phyloP scores from a whole-genome alignment of 768 basidiomycete species.

The Pisolithus sp. region DNA sequence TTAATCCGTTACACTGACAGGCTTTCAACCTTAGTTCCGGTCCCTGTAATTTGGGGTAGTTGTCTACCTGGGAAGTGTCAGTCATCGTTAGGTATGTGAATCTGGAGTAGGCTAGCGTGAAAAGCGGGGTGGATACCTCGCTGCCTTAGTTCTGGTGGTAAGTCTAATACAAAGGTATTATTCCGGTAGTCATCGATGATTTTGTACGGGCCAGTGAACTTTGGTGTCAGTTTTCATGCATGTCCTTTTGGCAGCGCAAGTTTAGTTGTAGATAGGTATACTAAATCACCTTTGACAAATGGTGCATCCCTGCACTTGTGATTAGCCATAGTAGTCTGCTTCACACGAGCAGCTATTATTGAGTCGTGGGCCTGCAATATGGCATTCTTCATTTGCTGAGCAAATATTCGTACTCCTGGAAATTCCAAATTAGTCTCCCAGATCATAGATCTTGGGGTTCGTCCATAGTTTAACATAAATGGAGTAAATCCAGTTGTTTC shows the following conservation, averaged over 20 bases:
- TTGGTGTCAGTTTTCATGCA: slow-evolving; percentile 29
- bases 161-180: slow-evolving; percentile 19
- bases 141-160: slow-evolving; percentile 22
- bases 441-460: slow-evolving; percentile 25
- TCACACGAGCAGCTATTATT: slow-evolving; percentile 20
- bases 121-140: slow-evolving; percentile 27
- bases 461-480: slow-evolving; percentile 31
- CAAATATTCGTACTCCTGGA: slow-evolving; percentile 23
- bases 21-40: slow-evolving; percentile 17
- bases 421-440: slow-evolving; percentile 21
- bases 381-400: slow-evolving; percentile 15
- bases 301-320: slow-evolving; percentile 8
- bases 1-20: slow-evolving; percentile 24
- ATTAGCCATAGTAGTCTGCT: slow-evolving; percentile 23
- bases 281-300: slow-evolving; percentile 23
- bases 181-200: slow-evolving; percentile 15
- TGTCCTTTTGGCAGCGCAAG: slow-evolving; percentile 24
- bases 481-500: slow-evolving; percentile 31
- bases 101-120: slow-evolving; percentile 26
- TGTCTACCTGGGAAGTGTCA: slow-evolving; percentile 23
- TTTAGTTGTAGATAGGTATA: slow-evolving; percentile 32
- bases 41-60: slow-evolving; percentile 15
- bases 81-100: slow-evolving; percentile 31
- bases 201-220: slow-evolving; percentile 30
- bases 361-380: slow-evolving; percentile 22